phyloP scores from a whole-genome alignment of 2,329 filamentous ascomycete genomes.

The Hymenoscyphus infarciens region DNA sequence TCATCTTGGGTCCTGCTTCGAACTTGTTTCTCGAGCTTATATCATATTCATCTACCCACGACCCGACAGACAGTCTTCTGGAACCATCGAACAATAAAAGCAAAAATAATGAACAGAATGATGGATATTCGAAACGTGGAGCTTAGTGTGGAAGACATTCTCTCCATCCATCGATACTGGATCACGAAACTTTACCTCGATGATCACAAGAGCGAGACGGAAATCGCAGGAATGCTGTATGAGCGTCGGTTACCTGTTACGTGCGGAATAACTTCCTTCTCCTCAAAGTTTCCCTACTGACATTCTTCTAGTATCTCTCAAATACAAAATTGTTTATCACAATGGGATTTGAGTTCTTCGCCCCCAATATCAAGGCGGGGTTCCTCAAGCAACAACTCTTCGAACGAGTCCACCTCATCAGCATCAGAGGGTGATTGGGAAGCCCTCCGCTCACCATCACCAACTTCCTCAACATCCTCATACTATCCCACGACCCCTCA shows the following conservation, averaged over 20 bases:
- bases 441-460: constrained; percentile 11
- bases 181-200: constrained; percentile 25
- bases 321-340: constrained; percentile 21
- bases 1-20: background rate
- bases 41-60: background rate
- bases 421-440: constrained; percentile 13
- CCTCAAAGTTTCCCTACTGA: constrained; percentile 10
- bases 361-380: constrained; percentile 9
- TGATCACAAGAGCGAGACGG: constrained; percentile 21
- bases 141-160: constrained; percentile 25
- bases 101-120: background rate
- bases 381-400: constrained; percentile 7
- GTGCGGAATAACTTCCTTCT: constrained; percentile 15
- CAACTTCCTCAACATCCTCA: constrained; percentile 9
- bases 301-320: constrained; percentile 20
- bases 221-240: constrained; percentile 24
- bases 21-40: background rate
- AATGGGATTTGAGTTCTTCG: constrained; percentile 19
- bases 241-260: constrained; percentile 20
- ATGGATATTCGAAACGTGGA: constrained; percentile 25
- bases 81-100: background rate
- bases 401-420: background rate
- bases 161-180: constrained; percentile 23
- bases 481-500: constrained; percentile 16
- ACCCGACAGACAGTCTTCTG: background rate